phyloP scores from a whole-genome alignment of 257 asterid genomes.

The Ehretia macrophylla region DNA sequence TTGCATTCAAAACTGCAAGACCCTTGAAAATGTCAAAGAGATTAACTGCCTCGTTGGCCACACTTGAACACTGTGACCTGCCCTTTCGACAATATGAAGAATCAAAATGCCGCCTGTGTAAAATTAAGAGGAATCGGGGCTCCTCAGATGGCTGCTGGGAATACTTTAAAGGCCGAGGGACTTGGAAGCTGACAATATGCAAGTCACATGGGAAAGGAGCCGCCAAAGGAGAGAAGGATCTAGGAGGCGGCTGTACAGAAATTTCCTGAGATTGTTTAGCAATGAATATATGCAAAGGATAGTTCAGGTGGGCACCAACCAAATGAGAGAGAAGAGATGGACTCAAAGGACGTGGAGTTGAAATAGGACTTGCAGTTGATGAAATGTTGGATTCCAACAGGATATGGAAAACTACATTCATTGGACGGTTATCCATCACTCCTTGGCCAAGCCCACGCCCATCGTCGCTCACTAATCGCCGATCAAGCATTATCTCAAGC shows the following conservation, averaged over 20 bases:
- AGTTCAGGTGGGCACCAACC: conserved; percentile 78
- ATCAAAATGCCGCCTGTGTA: conserved; percentile 77
- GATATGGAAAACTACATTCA: conserved; percentile 79
- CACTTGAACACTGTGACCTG: conserved; percentile 59
- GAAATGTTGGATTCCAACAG: conserved; percentile 68
- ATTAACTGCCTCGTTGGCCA: conserved; percentile 66
- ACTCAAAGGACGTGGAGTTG: conserved; percentile 46
- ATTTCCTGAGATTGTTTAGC: conserved; percentile 79
- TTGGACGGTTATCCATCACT: conserved; percentile 84
- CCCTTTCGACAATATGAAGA: conserved; percentile 69
- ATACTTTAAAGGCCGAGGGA: conserved; percentile 71
- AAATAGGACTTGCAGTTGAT: conserved; percentile 28
- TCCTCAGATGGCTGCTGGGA: conserved; percentile 58
- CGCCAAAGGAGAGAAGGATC: conserved; percentile 76
- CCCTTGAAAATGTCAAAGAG: conserved; percentile 75
- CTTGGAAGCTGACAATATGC: conserved; percentile 85
- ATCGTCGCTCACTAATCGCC: conserved; percentile 76
- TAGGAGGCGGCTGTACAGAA: conserved; percentile 92
- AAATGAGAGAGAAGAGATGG: conserved; percentile 92
- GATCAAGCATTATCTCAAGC: conserved; percentile 94
- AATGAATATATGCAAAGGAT: conserved; percentile 62
- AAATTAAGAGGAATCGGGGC: conserved; percentile 51
- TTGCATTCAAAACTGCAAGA: conserved; percentile 51
- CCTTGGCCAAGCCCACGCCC: conserved; percentile 99
- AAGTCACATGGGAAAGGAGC: conserved; percentile 85